A percentile compares a stretch with the other conserved stretches of the same genome.
These are phyloP conservation scores for Cryptosporidium tyzzeri DNA, from an alignment of 169 alveolate genomes.

Conservation along the genomic window DNA sequence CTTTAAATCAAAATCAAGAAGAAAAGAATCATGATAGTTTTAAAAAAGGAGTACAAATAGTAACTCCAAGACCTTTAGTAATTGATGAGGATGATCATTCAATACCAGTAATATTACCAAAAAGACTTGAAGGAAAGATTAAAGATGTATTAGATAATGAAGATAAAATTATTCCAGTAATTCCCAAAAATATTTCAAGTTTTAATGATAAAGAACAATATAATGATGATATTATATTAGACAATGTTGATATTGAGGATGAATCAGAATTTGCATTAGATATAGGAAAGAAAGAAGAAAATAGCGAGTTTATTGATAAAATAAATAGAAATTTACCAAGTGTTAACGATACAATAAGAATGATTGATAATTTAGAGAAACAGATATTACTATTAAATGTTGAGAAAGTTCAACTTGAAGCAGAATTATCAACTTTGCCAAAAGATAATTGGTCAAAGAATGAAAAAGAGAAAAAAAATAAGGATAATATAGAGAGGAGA, in stretches of 20 bases:
- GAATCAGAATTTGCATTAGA: neutral
- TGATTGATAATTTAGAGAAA: constrained; percentile 64
- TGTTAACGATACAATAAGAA: constrained; percentile 5
- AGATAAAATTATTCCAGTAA: constrained; percentile 54
- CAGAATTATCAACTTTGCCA: constrained; percentile 52
- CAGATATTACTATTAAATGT: constrained; percentile 59
- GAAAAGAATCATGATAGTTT: neutral
- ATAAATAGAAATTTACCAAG: neutral
- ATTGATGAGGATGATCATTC: constrained; percentile 25
- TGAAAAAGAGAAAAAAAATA: constrained; percentile 42
- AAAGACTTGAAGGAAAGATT: constrained; percentile 36
- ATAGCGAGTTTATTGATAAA: neutral
- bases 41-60: constrained; percentile 22
- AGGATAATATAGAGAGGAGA: constrained; percentile 42
- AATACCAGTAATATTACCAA: constrained; percentile 38
- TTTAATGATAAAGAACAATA: neutral
- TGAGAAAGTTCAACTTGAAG: constrained; percentile 62
- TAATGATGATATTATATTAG: neutral
- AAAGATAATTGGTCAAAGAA: constrained; percentile 47
- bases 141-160: constrained; percentile 34
- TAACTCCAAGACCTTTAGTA: constrained; percentile 50
- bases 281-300: neutral
- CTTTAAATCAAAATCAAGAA: neutral
- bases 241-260: neutral
- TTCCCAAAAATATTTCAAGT: constrained; percentile 15